Base-by-base conservation (phyloP, 495 filamentous ascomycete species). In the Podospora pseudocomata region DNA sequence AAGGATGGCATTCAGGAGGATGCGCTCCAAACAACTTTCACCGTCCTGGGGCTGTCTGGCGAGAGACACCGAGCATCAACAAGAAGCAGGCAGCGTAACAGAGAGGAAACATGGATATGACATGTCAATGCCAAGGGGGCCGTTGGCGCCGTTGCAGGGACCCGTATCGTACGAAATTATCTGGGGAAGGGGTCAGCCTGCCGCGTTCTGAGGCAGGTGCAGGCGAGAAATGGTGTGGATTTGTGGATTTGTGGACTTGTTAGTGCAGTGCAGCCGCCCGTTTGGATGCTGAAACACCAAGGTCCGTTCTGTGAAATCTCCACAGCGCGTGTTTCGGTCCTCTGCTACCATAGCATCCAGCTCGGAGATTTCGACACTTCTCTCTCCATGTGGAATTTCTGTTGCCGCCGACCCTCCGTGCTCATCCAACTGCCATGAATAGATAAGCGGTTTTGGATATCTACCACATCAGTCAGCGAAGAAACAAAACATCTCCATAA, bases 301-400 rank as follows among this genome's bases (percentile, higher is more conserved):
- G 59, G 27, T 28, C 16, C 27, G 23, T 18, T 49, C 59, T 18
- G 20, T 13, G 11, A 7, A 7, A 13, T 28, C 23, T 18, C 23
- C 59, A 27, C 61, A 63, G 61, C 61, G 61, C 61, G 61, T 32
- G 61, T 63, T 63, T 63, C 61, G 61, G 30, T 32, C 15, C 34
- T 39, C 3, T 30, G 30, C 5, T 30, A 61, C 59, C 26, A 30
- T 61, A 20, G n/a, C 59, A 61, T 61, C 20, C 20, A 61, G 23
- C 26, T 23, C 18, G 5, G 56, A 20, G 26, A 18, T 13, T 26
- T 61, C 59, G 18, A 30, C 26, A 61, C 13, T 61, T 26, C 30
- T 28, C 23, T 58, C 56, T 20, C 23, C 26, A 30, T 61, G 34
- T 30, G 26, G 23, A 49, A 49, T 11, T 16, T 16, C 39, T 49